Conservation (phyloP, 305 asterid genomes). For the Fraxinus xanthoxyloides region DNA sequence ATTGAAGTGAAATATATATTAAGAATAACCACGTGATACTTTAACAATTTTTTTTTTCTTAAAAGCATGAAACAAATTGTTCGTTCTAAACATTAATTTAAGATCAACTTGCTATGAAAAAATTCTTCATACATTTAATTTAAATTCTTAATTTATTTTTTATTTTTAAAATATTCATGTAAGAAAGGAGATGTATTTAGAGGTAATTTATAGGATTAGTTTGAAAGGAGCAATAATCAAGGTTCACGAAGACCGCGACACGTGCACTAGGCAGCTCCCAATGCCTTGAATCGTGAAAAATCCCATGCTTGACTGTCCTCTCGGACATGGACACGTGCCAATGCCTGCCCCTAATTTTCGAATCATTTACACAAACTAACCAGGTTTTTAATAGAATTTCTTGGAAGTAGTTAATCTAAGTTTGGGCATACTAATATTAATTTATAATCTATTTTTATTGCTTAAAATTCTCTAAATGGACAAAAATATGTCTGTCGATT, state of each 20-base stretch:
- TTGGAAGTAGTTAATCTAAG: not conserved
- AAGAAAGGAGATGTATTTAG: not conserved
- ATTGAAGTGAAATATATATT: not conserved
- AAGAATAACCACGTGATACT: not conserved
- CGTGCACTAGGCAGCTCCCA: constrained; percentile 45
- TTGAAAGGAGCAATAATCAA: not conserved
- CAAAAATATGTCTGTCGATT: too few species aligned
- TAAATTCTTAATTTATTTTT: not conserved
- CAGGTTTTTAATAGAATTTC: not conserved
- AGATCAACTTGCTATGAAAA: not conserved
- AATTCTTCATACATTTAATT: not conserved
- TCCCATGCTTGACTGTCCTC: constrained; percentile 23
- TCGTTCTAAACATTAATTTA: too few species aligned
- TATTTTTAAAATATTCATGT: not conserved
- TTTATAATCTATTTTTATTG: not conserved
- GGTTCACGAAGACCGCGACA: constrained; percentile 37
- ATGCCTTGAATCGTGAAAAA: constrained; percentile 29
- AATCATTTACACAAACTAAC: not conserved
- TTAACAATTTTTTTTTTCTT: too few species aligned
- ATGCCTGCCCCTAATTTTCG: not conserved
- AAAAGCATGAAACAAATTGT: not conserved
- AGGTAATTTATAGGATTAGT: not conserved
- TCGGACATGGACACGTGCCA: constrained; percentile 48
- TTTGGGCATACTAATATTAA: not conserved
- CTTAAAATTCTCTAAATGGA: not conserved